These are phyloP conservation scores for Entomortierella parvispora DNA, from an alignment of 192 early-diverging fungal genomes.

Conservation along the genomic window DNA sequence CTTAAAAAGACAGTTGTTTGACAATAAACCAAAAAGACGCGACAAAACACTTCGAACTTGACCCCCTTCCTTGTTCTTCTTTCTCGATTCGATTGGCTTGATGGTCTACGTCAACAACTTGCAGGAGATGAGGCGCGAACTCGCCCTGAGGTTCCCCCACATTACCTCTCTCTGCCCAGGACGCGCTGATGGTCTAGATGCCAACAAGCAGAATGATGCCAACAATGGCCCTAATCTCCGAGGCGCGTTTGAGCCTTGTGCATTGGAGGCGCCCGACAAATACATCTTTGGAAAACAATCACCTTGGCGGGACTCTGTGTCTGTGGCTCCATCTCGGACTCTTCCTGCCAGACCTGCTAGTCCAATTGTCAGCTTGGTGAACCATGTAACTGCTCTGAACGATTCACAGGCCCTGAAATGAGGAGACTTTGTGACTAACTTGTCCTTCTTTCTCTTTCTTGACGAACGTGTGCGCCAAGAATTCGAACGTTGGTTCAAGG, in stretches of 20 bases:
- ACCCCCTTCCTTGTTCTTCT: no score
- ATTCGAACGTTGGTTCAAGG: no score
- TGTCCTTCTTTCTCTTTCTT: no score
- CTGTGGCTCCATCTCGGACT: background rate
- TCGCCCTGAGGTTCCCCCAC: conserved; percentile 34
- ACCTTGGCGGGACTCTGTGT: conserved; percentile 6
- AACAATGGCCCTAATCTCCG: conserved; percentile 7
- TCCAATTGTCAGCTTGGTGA: background rate
- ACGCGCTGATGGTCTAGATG: no score
- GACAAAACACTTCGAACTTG: no score
- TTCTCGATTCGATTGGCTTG: no score
- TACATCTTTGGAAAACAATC: conserved; percentile 31
- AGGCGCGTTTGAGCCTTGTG: conserved; percentile 20
- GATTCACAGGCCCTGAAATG: no score
- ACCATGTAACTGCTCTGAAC: no score
- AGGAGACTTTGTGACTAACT: no score
- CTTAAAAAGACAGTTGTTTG: background rate
- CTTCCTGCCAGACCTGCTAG: background rate
- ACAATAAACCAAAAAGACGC: no score
- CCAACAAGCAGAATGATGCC: background rate
- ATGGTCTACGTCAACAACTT: no score
- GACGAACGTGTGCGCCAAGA: no score
- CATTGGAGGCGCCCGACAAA: conserved; percentile 16
- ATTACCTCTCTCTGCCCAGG: conserved; percentile 16
- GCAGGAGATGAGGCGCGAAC: conserved; percentile 25